phyloP scores from a whole-genome alignment of 257 asterid genomes.

The Solanum rostratum region DNA sequence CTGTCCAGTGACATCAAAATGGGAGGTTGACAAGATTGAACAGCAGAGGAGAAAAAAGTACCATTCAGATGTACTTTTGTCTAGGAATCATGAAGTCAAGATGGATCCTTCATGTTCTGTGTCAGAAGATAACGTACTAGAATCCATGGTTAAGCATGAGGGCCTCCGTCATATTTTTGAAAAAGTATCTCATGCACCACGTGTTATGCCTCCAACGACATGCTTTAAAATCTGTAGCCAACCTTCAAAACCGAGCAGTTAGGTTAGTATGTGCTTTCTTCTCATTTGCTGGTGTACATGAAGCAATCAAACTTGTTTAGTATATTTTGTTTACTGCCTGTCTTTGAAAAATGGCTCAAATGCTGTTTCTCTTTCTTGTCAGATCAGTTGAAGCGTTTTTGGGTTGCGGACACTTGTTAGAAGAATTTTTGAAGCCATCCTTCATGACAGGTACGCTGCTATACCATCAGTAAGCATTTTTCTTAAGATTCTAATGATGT shows the following conservation, averaged over 20 bases:
- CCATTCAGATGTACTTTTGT: constrained; percentile 41
- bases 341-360: not conserved
- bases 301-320: not conserved
- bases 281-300: not conserved
- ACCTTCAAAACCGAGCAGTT: constrained; percentile 21
- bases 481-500: not conserved
- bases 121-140: constrained; percentile 32
- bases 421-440: not conserved
- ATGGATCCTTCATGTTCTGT: not conserved
- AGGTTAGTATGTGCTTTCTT: constrained; percentile 5
- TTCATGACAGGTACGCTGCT: not conserved
- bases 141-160: not conserved
- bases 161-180: not conserved
- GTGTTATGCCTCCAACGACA: not conserved
- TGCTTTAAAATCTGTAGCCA: not conserved
- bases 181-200: not conserved
- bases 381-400: not conserved
- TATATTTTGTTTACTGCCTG: not conserved
- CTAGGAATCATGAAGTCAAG: not conserved
- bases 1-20: constrained; percentile 30
- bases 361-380: not conserved
- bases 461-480: not conserved
- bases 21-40: constrained; percentile 37
- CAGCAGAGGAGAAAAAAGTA: constrained; percentile 36
- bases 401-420: not conserved